These are phyloP conservation scores for Mucuna pruriens DNA, from an alignment of 306 rosid genomes.

Conservation along the genomic window DNA sequence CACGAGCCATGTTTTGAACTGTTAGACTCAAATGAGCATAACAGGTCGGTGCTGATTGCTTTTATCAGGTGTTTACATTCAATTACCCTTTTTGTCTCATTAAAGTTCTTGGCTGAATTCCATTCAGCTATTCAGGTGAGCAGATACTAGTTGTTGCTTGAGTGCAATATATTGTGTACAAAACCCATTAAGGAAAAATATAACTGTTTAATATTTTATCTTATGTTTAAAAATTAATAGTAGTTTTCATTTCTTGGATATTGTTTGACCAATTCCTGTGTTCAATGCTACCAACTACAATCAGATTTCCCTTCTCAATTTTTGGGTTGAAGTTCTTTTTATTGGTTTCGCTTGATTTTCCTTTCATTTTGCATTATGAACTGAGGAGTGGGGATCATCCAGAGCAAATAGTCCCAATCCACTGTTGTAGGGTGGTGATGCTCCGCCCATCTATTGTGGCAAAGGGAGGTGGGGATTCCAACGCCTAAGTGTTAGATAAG, in stretches of 20 bases:
- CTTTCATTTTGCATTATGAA: not conserved
- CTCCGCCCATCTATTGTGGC: too few species aligned
- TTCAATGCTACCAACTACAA: not conserved
- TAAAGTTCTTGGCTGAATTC: conserved; percentile 13
- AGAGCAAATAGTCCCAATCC: not conserved
- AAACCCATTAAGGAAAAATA: not conserved
- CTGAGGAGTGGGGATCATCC: not conserved
- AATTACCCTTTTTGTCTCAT: not conserved
- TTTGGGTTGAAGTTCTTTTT: not conserved
- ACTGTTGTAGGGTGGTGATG: too few species aligned
- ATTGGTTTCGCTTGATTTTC: not conserved
- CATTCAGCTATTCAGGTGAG: conserved; percentile 26
- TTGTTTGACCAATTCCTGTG: not conserved
- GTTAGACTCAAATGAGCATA: conserved; percentile 38
- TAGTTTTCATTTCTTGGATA: not conserved
- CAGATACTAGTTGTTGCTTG: not conserved
- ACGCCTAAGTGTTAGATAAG: too few species aligned
- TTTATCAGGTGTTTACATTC: conserved; percentile 5
- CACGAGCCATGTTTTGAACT: conserved; percentile 30
- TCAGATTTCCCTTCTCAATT: not conserved
- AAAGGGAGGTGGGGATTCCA: too few species aligned
- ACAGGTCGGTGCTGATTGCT: conserved; percentile 25
- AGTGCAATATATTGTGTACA: conserved; percentile 13
- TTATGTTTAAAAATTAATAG: not conserved
- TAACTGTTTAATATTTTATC: not conserved